Evolutionary conservation across 1,139 yeast genomes (phyloP), one percentile per base, ranked within the genome.

Genomic region (Arxiozyma telluris): DNA sequence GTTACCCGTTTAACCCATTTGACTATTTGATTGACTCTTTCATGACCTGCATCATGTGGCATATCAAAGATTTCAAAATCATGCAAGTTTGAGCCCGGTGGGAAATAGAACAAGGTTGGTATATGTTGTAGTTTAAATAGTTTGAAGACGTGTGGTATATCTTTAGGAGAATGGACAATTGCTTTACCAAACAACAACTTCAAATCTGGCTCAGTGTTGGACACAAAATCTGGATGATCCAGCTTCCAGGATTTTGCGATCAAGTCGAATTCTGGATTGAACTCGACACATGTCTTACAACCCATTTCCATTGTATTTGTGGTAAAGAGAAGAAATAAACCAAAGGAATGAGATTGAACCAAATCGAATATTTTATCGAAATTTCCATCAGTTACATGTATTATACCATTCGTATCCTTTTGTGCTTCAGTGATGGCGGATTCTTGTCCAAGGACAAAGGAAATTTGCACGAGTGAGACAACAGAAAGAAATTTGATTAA

Each of bases 281-380:
- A 78, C 50, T 84, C 82, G 27, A 73, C 64, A 76, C 99, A 93
- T 57, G 88, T 75, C 1, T 76, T 75, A 72, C 98, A 93, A 41
- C 88, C 88, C 66, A 89, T 79, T 61, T 81, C 82, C 0, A 88
- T 75, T 43, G 83, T 77, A 20, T 83, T 79, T 1, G 97, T 90
- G 0, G 97, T 87, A 61, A 93, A 72, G 53, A 86, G 75, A 27
- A 87, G 76, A 21, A 87, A 64, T 50, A 85, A 79, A 68, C 81
- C 83, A 63, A 89, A 90, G 17, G 49, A 34, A 34, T 41, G 41
- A 11, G 8, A 15, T 4, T 46, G 23, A 20, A 41, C 23, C 6
- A 46, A 21, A 44, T 76, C 71, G 56, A 90, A 75, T 38, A 86
- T 69, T 43, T 73, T 69, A 59, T 80, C 76, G 66, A 76, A 87